Conservation (phyloP, 345 rosid species). For the Lumnitzera littorea region DNA sequence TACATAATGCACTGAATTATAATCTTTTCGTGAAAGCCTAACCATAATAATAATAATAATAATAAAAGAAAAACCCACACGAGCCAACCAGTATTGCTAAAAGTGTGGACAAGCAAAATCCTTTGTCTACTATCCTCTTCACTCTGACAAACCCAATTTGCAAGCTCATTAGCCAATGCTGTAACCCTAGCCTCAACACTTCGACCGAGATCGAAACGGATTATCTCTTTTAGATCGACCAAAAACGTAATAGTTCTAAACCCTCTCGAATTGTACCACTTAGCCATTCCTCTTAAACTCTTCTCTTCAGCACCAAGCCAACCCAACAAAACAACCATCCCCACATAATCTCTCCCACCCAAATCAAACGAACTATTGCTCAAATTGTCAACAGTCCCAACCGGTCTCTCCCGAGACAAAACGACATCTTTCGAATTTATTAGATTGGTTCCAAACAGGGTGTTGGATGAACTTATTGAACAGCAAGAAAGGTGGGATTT, state of each 20-base stretch:
- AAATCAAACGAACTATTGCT: neutral
- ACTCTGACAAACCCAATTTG: conserved; percentile 42
- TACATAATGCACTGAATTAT: too few relatives aligned
- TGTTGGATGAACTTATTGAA: too few relatives aligned
- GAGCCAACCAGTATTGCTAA: conserved; percentile 95
- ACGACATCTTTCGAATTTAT: too few relatives aligned
- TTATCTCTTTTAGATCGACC: conserved; percentile 49
- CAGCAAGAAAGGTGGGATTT: too few relatives aligned
- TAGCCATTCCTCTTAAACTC: conserved; percentile 65
- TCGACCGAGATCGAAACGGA: conserved; percentile 47
- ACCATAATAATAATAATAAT: neutral
- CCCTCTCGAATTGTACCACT: conserved; percentile 80
- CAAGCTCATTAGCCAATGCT: conserved; percentile 40
- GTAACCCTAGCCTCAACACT: conserved; percentile 41
- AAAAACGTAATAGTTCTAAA: conserved; percentile 67
- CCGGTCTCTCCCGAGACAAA: too few relatives aligned
- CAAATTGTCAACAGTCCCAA: too few relatives aligned
- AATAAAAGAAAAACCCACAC: conserved; percentile 44
- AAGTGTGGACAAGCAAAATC: conserved; percentile 66
- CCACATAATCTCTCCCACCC: conserved; percentile 24
- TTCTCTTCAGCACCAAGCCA: conserved; percentile 82
- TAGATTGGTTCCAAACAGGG: too few relatives aligned
- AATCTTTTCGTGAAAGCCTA: neutral
- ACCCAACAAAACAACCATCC: conserved; percentile 75
- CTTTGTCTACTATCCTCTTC: conserved; percentile 61